A percentile compares a stretch with the other conserved stretches of the same genome.
These are phyloP conservation scores for Coniochaeta hoffmannii DNA, from an alignment of 2,329 filamentous ascomycete species.

Conservation along the genomic window DNA sequence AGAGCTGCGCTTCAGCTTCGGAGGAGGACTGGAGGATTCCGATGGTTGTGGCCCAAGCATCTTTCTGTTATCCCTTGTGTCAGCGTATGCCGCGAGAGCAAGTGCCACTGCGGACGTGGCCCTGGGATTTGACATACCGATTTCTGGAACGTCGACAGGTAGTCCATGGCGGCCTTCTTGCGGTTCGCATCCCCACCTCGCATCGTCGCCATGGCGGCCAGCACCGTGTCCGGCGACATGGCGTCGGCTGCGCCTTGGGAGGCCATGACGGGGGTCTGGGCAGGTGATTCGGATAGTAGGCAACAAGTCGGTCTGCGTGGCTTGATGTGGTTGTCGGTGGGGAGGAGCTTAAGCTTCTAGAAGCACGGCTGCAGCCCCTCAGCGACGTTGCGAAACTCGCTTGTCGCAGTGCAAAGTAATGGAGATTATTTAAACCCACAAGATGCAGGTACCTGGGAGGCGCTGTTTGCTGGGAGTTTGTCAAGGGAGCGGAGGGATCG, in stretches of 20 bases:
- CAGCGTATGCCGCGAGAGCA: constrained; percentile 3
- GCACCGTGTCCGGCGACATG: constrained; percentile 68
- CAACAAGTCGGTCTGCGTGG: background rate
- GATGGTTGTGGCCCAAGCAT: constrained; percentile 86
- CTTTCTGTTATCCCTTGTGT: constrained; percentile 48
- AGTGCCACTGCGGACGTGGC: constrained; percentile 25
- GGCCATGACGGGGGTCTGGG: constrained; percentile 48
- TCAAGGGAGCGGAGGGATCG: background rate
- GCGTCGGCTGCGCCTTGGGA: constrained; percentile 56
- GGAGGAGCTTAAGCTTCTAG: background rate
- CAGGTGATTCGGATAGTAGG: background rate
- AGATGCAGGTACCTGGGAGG: background rate
- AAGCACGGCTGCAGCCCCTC: background rate
- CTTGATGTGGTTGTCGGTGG: background rate
- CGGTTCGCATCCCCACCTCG: constrained; percentile 78
- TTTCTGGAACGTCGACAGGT: constrained; percentile 93
- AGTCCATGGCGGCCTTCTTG: constrained; percentile 77
- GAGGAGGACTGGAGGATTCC: constrained; percentile 76
- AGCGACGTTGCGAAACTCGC: background rate
- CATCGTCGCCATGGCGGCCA: constrained; percentile 88
- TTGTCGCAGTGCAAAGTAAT: background rate
- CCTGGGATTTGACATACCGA: constrained; percentile 50
- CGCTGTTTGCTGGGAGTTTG: background rate
- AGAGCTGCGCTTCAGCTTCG: constrained; percentile 80
- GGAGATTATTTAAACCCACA: background rate